Percentiles rank a stretch among this genome's conserved stretches.
phyloP scores from a whole-genome alignment of 805 yeast genomes.

The Zygoascus bituminiphila region DNA sequence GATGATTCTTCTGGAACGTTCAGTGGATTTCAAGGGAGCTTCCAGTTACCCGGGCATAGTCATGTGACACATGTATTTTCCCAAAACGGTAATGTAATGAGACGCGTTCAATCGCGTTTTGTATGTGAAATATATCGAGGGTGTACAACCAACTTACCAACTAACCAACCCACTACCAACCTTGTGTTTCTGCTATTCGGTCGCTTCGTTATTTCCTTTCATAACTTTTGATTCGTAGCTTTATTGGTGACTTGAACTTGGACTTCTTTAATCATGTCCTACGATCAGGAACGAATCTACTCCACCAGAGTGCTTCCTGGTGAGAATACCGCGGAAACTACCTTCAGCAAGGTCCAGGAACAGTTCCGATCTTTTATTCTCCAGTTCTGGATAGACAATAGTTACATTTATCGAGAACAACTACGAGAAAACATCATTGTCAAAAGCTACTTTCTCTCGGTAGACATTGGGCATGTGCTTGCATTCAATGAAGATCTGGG shows the following conservation, averaged over 20 bases:
- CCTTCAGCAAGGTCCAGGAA: conserved; percentile 26
- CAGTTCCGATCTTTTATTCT: conserved; percentile 68
- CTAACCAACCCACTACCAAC: no score
- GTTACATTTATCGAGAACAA: conserved; percentile 76
- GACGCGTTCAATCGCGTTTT: not conserved
- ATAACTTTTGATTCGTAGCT: no score
- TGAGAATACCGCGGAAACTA: conserved; percentile 52
- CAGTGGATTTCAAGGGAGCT: no score
- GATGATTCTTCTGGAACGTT: conserved; percentile 3
- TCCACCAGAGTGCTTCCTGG: conserved; percentile 82
- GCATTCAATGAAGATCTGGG: conserved; percentile 84
- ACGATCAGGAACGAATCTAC: conserved; percentile 31
- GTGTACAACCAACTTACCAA: not conserved
- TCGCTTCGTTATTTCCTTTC: no score
- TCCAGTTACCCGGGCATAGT: not conserved
- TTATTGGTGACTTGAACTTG: no score
- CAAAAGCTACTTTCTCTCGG: conserved; percentile 61
- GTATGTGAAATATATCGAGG: not conserved
- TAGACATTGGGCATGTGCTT: conserved; percentile 76
- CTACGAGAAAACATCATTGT: conserved; percentile 78
- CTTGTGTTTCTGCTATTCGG: no score
- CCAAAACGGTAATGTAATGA: not conserved
- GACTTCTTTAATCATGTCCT: conserved; percentile 26
- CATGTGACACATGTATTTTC: not conserved
- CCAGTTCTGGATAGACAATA: conserved; percentile 76